Base-by-base conservation (phyloP, 768 basidiomycete genomes). In the Trametes punicea region DNA sequence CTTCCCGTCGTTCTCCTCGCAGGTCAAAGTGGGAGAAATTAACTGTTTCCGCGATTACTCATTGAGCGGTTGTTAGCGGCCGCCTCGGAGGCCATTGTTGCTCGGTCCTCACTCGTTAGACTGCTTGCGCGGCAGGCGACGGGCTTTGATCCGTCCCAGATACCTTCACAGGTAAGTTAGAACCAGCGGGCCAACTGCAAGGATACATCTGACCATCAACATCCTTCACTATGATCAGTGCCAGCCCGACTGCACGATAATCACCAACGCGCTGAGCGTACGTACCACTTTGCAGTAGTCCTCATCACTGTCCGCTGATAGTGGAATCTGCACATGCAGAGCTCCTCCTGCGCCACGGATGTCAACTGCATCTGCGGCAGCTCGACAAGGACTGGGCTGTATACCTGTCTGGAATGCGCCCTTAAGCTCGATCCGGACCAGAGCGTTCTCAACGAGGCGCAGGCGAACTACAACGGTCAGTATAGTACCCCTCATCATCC, bases 321-420 rank as follows among this genome's bases (percentile, higher is more conserved):
- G n/a, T 0, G 29, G 18, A 26, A 53, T 26, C 13, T 3, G 20
- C 34, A 3, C 34, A 15, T 11, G 13, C 36, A 54, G 52, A 54
- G 52, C 52, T 10, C 23, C 34, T 49, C 16, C 23, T 63, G 62
- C 56, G 16, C 39, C 4, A 27, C 25, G 21, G 50, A 58, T 36
- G 21, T 42, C 26, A 36, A 15, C 53, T 58, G 59, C 46, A 20
- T 60, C 39, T 64, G 62, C 57, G 59, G 47, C 34, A 55, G 29
- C 42, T 18, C 31, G 9, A 40, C 52, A 41, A 52, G 38, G 34
- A 44, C 26, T 1, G 54, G 47, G 23, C 31, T 57, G 42, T 54
- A 41, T 15, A 31, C 13, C 46, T 64, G 62, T 52, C 53, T 61
- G 40, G 46, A 58, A 55, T 64, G 62, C 44, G 46, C 54, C 13